Evolutionary conservation across 352 stramenopile genomes (phyloP), one percentile per base, ranked within the genome.

Genomic region (Pythium oligandrum): DNA sequence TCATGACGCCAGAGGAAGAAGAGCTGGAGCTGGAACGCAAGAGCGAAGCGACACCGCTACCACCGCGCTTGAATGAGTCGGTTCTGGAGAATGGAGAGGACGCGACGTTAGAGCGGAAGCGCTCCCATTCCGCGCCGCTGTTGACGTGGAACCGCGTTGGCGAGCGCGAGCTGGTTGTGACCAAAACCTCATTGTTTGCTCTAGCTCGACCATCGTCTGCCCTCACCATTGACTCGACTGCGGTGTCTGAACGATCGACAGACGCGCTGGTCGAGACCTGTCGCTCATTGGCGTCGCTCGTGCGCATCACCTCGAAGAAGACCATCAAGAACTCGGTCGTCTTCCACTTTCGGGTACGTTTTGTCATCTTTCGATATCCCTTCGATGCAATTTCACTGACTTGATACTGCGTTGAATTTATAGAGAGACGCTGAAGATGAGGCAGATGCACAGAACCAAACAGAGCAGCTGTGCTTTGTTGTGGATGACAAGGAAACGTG

Each of bases 161-260:
- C 3, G 70, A 86, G 44, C 73, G 83, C 10, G 78, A 93, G 39
- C 65, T 93, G 9, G 78, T 93, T 8, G 66, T 93, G 32, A 88
- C 78, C 0, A 67, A 64, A 6, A 75, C 66, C 3, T 52, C 72
- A 26, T 46, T 89, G 31, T 54, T 89, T 10, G 59, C 55, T n/a
- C 38, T 70, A 9, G 54, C 48, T 9, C 59, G 57, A 35, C 53
- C 63, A 26, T 67, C 53, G 4, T 74, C 50, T 12, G 46, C 3
- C 53, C 30, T 2, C 54, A 74, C 31, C 17, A 26, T 26, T 26
- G 17, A 26, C 17, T 26, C 17, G 17, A 26, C 17, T 26, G 17
- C 17, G 17, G 17, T 26, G 17, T 26, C 17, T 26, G 17, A 26
- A 26, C 17, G 17, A 26, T 26, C 17, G 55, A 47, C 52, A 5